A percentile compares a stretch with the other conserved stretches of the same genome.
These are phyloP conservation scores for Cyberlindnera nakhonratchasimensis DNA, from an alignment of 805 yeast genomes.

Conservation along the genomic window DNA sequence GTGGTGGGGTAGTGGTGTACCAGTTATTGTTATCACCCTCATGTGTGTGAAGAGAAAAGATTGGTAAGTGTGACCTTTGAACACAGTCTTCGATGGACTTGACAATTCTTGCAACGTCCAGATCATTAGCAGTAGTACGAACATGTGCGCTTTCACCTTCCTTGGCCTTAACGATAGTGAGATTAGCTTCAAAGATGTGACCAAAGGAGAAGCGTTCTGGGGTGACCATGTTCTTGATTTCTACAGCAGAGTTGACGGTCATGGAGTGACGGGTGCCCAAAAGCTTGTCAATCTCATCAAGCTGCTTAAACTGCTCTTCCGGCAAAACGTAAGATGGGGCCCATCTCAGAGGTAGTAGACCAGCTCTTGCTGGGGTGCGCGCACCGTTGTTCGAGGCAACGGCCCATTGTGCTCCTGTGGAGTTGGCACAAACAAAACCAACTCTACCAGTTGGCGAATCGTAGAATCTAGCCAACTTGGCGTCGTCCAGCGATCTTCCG, in stretches of 20 bases:
- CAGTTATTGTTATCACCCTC: conserved; percentile 32
- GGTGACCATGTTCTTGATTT: conserved; percentile 25
- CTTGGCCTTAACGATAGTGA: conserved; percentile 23
- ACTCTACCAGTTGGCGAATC: conserved; percentile 29
- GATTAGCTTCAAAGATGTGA: conserved; percentile 29
- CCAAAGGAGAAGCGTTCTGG: conserved; percentile 28
- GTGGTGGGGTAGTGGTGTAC: conserved; percentile 30
- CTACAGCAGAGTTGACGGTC: conserved; percentile 29
- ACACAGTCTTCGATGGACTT: conserved; percentile 25
- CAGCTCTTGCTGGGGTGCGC: conserved; percentile 28
- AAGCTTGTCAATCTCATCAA: conserved; percentile 27
- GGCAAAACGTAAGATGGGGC: conserved; percentile 28
- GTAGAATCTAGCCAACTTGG: conserved; percentile 25
- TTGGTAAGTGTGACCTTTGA: conserved; percentile 28
- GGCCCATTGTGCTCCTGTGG: conserved; percentile 29
- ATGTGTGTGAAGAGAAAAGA: conserved; percentile 29
- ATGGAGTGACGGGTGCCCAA: conserved; percentile 30
- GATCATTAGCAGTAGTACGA: conserved; percentile 23
- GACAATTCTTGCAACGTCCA: conserved; percentile 24
- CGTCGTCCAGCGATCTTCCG: conserved; percentile 29
- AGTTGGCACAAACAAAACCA: conserved; percentile 26
- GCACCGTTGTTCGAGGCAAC: conserved; percentile 28
- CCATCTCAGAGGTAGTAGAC: conserved; percentile 30
- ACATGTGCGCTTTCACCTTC: conserved; percentile 28
- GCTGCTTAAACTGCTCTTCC: conserved; percentile 26